Evolutionary conservation across 352 stramenopile genomes (phyloP).

Genomic region (Globisporangium cylindrosporum): DNA sequence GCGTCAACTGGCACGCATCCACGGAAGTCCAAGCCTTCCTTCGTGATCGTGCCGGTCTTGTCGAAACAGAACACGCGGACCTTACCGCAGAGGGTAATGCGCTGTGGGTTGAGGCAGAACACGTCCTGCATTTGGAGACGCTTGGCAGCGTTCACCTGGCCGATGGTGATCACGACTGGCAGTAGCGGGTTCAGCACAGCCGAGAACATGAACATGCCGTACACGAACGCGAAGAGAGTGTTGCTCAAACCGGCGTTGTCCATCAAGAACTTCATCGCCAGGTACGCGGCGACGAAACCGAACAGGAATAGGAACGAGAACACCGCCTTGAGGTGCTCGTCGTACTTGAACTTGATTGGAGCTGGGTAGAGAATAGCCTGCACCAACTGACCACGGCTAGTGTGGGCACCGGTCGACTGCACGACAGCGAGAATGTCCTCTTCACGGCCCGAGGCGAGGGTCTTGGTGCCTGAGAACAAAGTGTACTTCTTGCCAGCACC

Average conservation of each 20-base stretch:
- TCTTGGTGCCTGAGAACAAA: conserved; percentile 82
- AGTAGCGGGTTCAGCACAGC: conserved; percentile 81
- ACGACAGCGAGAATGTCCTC: conserved; percentile 78
- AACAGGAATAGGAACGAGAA: conserved; percentile 79
- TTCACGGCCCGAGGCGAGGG: conserved; percentile 60
- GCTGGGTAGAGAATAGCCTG: conserved; percentile 84
- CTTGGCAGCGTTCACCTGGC: conserved; percentile 81
- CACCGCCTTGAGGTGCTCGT: conserved; percentile 85
- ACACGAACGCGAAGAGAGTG: conserved; percentile 64
- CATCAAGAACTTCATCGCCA: conserved; percentile 75
- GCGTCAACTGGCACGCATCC: conserved; percentile 48
- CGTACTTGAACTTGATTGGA: conserved; percentile 90
- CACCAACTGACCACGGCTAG: conserved; percentile 80
- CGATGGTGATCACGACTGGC: conserved; percentile 88
- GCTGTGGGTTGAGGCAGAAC: conserved; percentile 79
- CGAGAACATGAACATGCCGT: conserved; percentile 82
- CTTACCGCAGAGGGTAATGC: conserved; percentile 89
- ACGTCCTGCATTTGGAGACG: conserved; percentile 73
- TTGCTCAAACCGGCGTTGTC: conserved; percentile 67
- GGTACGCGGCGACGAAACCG: conserved; percentile 64
- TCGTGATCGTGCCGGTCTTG: conserved; percentile 92
- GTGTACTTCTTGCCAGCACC: conserved; percentile 82
- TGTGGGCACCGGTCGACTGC: conserved; percentile 79
- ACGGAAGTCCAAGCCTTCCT: conserved; percentile 86
- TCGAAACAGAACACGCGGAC: conserved; percentile 90